phyloP scores from a whole-genome alignment of 495 filamentous ascomycete species.

The Chaetomium fimeti region DNA sequence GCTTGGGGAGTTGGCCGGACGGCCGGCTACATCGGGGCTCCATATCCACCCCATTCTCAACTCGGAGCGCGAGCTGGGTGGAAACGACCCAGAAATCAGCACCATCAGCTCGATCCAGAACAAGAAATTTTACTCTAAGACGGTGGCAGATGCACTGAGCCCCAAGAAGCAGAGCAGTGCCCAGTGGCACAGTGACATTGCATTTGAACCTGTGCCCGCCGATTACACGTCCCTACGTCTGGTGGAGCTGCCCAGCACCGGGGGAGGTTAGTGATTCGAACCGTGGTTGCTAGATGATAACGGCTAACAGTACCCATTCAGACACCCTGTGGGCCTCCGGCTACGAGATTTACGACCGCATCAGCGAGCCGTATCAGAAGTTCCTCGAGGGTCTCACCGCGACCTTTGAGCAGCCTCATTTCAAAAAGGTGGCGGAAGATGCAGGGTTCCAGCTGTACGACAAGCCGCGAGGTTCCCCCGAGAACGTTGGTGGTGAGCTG shows the following conservation, averaged over 20 bases:
- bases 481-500: conserved; percentile 62
- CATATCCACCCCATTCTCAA: conserved; percentile 73
- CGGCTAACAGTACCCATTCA: neutral
- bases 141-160: conserved; percentile 26
- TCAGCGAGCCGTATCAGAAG: conserved; percentile 61
- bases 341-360: conserved; percentile 72
- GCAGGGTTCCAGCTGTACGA: conserved; percentile 57
- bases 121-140: conserved; percentile 53
- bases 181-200: conserved; percentile 65
- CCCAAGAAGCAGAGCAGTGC: conserved; percentile 41
- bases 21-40: conserved; percentile 59
- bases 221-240: conserved; percentile 64
- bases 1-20: conserved; percentile 63
- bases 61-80: conserved; percentile 55
- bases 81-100: conserved; percentile 69
- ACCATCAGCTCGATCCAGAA: conserved; percentile 61
- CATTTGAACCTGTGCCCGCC: conserved; percentile 61
- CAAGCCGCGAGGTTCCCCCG: conserved; percentile 58
- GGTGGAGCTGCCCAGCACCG: conserved; percentile 59
- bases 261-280: conserved; percentile 53
- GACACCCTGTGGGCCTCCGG: conserved; percentile 63
- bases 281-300: neutral
- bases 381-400: conserved; percentile 67
- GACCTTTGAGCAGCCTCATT: conserved; percentile 61
- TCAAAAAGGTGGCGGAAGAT: conserved; percentile 52